These are phyloP conservation scores for Aspergillus biplanus DNA, from an alignment of 495 filamentous ascomycete genomes.

Conservation along the genomic window DNA sequence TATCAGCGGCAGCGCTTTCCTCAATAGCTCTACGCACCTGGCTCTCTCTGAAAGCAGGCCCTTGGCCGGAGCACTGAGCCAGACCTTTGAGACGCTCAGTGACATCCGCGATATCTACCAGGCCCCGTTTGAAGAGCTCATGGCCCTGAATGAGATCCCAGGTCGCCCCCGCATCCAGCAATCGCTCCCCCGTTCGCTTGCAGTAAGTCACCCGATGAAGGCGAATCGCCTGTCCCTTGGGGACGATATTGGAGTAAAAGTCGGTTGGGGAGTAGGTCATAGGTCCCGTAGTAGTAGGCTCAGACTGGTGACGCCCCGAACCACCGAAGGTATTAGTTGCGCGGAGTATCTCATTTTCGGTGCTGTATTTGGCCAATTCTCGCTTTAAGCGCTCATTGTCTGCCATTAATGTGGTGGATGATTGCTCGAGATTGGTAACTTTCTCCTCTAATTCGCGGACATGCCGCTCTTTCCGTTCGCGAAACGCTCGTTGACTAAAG, in stretches of 20 bases:
- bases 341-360: slow-evolving; percentile 94
- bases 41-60: slow-evolving; percentile 84
- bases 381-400: slow-evolving; percentile 87
- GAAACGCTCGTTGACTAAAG: slow-evolving; percentile 88
- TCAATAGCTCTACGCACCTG: slow-evolving; percentile 76
- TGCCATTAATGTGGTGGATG: slow-evolving; percentile 54
- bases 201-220: slow-evolving; percentile 73
- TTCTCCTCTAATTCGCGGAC: slow-evolving; percentile 91
- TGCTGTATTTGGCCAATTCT: slow-evolving; percentile 75
- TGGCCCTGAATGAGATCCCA: slow-evolving; percentile 93
- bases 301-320: slow-evolving; percentile 17
- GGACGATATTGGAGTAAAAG: slow-evolving; percentile 54
- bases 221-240: slow-evolving; percentile 43
- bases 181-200: slow-evolving; percentile 66
- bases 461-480: slow-evolving; percentile 93
- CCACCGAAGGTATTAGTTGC: slow-evolving; percentile 52
- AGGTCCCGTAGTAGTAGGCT: slow-evolving; percentile 59
- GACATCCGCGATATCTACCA: slow-evolving; percentile 84
- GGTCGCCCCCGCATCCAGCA: slow-evolving; percentile 78
- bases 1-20: slow-evolving; percentile 70
- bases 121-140: slow-evolving; percentile 74
- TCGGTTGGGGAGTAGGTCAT: slow-evolving; percentile 75
- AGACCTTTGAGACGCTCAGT: slow-evolving; percentile 71
- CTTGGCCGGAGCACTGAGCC: slow-evolving; percentile 88
- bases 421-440: slow-evolving; percentile 70